phyloP scores from a whole-genome alignment of 2,329 filamentous ascomycete genomes.

The Mycosphaerelloides madeirae region DNA sequence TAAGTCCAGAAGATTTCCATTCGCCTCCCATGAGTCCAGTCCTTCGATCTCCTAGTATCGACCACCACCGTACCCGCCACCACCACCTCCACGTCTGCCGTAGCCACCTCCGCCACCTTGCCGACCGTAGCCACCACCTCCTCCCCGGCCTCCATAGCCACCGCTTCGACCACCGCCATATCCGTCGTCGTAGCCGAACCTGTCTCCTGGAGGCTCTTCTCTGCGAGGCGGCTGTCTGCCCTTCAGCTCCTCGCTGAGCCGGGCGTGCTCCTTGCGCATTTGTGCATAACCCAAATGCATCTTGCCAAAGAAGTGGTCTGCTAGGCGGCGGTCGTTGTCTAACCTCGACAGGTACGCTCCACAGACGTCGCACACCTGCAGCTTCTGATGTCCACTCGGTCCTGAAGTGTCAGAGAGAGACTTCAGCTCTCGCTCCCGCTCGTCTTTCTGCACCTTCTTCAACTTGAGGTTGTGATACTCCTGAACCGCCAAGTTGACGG shows the following conservation, averaged over 20 bases:
- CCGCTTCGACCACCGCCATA: conserved; percentile 28
- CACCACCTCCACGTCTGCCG: conserved; percentile 17
- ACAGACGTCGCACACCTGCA: conserved; percentile 98
- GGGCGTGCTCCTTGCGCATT: conserved; percentile 90
- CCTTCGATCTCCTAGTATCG: background rate
- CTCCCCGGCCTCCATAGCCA: conserved; percentile 15
- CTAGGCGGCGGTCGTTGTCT: conserved; percentile 88
- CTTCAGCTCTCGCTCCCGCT: conserved; percentile 83
- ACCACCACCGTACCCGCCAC: background rate
- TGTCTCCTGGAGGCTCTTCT: conserved; percentile 35
- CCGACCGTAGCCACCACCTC: conserved; percentile 12
- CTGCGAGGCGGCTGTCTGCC: conserved; percentile 57
- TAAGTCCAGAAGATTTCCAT: too few relatives aligned
- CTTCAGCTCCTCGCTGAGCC: conserved; percentile 81
- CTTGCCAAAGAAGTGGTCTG: conserved; percentile 98
- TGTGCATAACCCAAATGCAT: conserved; percentile 98
- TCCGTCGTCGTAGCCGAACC: conserved; percentile 37
- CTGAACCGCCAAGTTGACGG: conserved; percentile 75
- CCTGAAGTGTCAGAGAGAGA: conserved; percentile 86
- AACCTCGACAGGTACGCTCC: conserved; percentile 88
- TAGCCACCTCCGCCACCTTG: conserved; percentile 20
- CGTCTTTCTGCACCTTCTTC: conserved; percentile 73
- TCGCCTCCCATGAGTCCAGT: too few relatives aligned
- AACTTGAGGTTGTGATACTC: conserved; percentile 83
- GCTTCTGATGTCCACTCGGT: conserved; percentile 90